Evolutionary conservation across 2,329 filamentous ascomycete species (phyloP), one percentile per base, ranked within the genome.

Genomic region (Fusarium buxicola): DNA sequence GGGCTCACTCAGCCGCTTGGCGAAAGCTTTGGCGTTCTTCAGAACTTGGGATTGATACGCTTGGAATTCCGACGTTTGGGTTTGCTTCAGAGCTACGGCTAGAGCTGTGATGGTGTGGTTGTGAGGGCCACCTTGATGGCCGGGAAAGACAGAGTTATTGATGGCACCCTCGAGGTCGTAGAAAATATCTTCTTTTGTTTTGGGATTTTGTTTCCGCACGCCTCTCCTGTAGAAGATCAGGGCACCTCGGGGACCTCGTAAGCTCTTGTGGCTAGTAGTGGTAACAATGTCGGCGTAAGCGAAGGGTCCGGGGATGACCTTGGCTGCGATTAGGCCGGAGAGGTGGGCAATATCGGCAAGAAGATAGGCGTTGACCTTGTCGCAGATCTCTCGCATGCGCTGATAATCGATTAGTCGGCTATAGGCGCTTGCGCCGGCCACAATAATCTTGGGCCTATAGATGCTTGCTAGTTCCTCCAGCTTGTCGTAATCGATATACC

Each of bases 201-300:
- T 97, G 60, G 89, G 80, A 76, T 96, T 91, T 48, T 89, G 87
- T 75, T 87, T 89, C 69, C 94, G 86, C 30, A 97, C 91, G 63
- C 95, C 95, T 79, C 92, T 96, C 71, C 95, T 90, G 88, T 89
- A 99, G 86, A 99, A 99, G 77, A 99, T 99, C 88, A 99, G 92
- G 72, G 95, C 95, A 69, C 95, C 95, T 74, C 95, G 89, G 32
- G 95, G 95, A 32, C 95, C 95, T 75, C 95, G 91, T 64, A 99
- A 86, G 58, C 92, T 96, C 84, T 99, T 99, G 86, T 99, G 95
- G 62, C 92, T 97, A 32, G 95, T 99, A 18, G 95, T 99, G 43
- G 95, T 99, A 66, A 99, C 95, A 58, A 99, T 90, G 76, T 99
- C 95, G 66, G 93, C 91, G 77, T 91, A 89, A 66, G 86, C 86